phyloP scores from a whole-genome alignment of 2,329 filamentous ascomycete species.

The Zasmidium angulare region DNA sequence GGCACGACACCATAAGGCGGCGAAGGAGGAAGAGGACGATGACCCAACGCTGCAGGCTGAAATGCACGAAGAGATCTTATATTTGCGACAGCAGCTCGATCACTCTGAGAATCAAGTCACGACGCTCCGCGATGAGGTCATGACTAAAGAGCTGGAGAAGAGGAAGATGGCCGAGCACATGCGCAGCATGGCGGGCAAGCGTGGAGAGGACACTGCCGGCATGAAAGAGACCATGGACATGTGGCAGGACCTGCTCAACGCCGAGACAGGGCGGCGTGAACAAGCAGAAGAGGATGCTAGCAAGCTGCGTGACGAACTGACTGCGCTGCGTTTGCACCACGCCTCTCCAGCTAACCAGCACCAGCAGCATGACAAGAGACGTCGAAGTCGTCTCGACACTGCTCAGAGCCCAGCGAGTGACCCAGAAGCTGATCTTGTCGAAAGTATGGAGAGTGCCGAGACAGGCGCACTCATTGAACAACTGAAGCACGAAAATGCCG shows the following conservation, averaged over 20 bases:
- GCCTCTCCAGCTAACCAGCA: slow-evolving; percentile 38
- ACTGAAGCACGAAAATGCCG: slow-evolving; percentile 86
- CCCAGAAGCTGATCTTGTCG: slow-evolving; percentile 38
- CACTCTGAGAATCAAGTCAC: slow-evolving; percentile 83
- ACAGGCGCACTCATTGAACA: slow-evolving; percentile 68
- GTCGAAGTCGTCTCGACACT: slow-evolving; percentile 35
- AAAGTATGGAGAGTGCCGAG: slow-evolving; percentile 64
- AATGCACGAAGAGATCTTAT: slow-evolving; percentile 81
- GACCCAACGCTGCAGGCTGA: slow-evolving; percentile 53
- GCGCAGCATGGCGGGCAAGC: slow-evolving; percentile 52
- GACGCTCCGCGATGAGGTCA: slow-evolving; percentile 72
- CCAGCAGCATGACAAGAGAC: slow-evolving; percentile 32
- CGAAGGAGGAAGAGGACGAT: slow-evolving; percentile 30
- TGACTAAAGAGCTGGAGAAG: slow-evolving; percentile 81
- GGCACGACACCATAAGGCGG: slow-evolving; percentile 44
- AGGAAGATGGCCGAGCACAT: slow-evolving; percentile 81
- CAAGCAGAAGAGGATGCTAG: slow-evolving; percentile 88
- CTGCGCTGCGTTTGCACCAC: slow-evolving; percentile 49
- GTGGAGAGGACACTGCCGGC: slow-evolving; percentile 29
- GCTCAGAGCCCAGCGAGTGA: slow-evolving; percentile 27
- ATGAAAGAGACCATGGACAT: slow-evolving; percentile 64
- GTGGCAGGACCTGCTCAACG: slow-evolving; percentile 91
- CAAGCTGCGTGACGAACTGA: slow-evolving; percentile 78
- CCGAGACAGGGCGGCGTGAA: slow-evolving; percentile 84
- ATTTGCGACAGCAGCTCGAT: slow-evolving; percentile 80